Base-by-base conservation (phyloP, 192 early-diverging fungal species). In the Rhizoclosmatium globosum region DNA sequence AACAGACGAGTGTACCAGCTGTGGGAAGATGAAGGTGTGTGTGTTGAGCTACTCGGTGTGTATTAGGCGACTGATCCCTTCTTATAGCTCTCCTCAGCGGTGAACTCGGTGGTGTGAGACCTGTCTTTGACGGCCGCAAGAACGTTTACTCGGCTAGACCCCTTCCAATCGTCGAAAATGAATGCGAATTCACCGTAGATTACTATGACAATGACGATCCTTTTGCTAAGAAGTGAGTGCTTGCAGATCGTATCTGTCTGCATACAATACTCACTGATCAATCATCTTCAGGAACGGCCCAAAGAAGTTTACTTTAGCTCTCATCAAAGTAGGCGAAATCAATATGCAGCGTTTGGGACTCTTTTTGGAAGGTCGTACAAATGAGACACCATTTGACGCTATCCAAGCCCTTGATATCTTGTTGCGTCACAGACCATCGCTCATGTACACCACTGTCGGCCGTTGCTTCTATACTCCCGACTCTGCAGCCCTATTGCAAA, bases 391-490 rank as follows among this genome's bases (percentile, higher is more conserved):
- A 67, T 76, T 64, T 71, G 88, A 71, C 83, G 89, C 87, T 47
- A 91, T 77, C 53, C 70, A 62, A 77, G 89, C 67, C 65, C 89
- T 87, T 9, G 97, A 99, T 66, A 87, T 97, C 9, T 85, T 95
- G 0, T 90, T 99, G 62, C 89, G 94, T 21, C 94, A 97, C 59
- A 81, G 91, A 0, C 92, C 96, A n/a, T 91, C 94, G n/a, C 82
- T 92, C 66, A 81, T 86, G 43, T 94, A 94, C 80, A 87, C 90
- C 17, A 94, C 91, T 41, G 93, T 96, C 65, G 92, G 94, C 13
- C 89, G 96, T 1, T 98, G 95, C 44, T 98, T 99, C 86, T 98
- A 94, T 78, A 98, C 95, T 1, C 89, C 92, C n/a, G 85, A 89
- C 69, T 44, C 87, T 19, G 80, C 86, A 2, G 82, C 83, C 21